Base-by-base conservation (phyloP, 495 filamentous ascomycete species). In the Penicillium herquei region DNA sequence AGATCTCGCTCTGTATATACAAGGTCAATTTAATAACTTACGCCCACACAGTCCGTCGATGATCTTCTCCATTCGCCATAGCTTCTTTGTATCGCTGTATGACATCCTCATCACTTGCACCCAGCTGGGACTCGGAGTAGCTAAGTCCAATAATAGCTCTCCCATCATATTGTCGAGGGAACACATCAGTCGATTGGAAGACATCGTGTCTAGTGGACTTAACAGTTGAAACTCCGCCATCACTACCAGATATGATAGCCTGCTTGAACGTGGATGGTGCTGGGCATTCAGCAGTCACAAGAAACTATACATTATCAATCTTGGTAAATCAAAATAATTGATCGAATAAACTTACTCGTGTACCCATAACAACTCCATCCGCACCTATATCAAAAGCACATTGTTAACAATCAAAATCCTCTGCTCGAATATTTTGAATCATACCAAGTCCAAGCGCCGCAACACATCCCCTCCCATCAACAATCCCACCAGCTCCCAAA, bases 401-500 rank as follows among this genome's bases (percentile, higher is more conserved):
- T 48, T n/a, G 13, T 48, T 34, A 34, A 12, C 21, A n/a, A 34
- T 4, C 43, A 46, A 2, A 13, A 18, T n/a, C 31, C 45, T 32
- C 8, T 46, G 30, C 41, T 18, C 13, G 48, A 14, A 9, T n/a
- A 8, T 6, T 9, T 42, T 0, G 11, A 16, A 13, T 66, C 57
- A 16, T 10, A 62, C 85, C 88, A 7, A 91, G 70, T 2, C 78
- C 73, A 63, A 90, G 66, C 49, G 78, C 76, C 21, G 78, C 76
- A 14, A 85, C 86, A 62, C 88, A 68, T 34, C 79, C 78, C 13
- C 84, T 66, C 6, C 85, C 86, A 66, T 87, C 81, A 32, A 72
- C 75, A 44, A 90, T 81, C 0, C 87, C 87, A 3, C 87, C 87
- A 21, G 86, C 86, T 5, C 85, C 86, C 5, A 89, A 75, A 3